Base-by-base conservation (phyloP, 306 rosid genomes). In the Medicago arabica region DNA sequence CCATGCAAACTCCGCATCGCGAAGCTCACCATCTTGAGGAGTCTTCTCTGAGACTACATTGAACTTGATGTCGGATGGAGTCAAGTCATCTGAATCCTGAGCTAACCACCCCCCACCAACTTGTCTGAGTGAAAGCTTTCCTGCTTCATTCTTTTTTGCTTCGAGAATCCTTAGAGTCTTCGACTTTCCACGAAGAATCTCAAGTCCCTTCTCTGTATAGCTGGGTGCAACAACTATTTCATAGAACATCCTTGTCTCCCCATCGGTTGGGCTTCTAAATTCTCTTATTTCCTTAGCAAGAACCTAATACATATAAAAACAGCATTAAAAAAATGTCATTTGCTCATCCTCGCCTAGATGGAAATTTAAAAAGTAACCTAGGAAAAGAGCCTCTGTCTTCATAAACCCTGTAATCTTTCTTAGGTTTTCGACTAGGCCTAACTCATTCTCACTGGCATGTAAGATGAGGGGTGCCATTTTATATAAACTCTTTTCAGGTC, bases 41-140 rank as follows among this genome's bases (percentile, higher is more conserved):
- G 82, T 68, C 77, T 79, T 90, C 74, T 80, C 86, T 21, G 97
- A 84, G 66, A 88, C 90, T 14, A 82, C 38, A 0, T 64, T 90
- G 75, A 95, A 90, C 57, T 90, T 69, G 70, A 92, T 90, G 65
- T 95, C 93, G 2, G 75, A 75, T 4, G 97, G 97, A 75, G 83
- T 86, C 36, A 92, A 71, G 77, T 95, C 97, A 50, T 92, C 98
- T 7, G 97, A 84, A 44, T 90, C 97, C 85, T 95, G 98, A 58
- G 89, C 97, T 78, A 95, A 83, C 97, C 96, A 95, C 19, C 98
- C 97, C 67, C 98, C 98, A 54, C 98, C 97, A 72, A 95, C 89
- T 75, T 95, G 98, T 78, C 97, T 81, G 58, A 95, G 92, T 28
- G 98, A 95, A 78, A 92, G 96, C 83, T 92, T 95, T 74, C 97